phyloP scores from a whole-genome alignment of 2,329 filamentous ascomycete species.

The Geoglossum cookeanum region DNA sequence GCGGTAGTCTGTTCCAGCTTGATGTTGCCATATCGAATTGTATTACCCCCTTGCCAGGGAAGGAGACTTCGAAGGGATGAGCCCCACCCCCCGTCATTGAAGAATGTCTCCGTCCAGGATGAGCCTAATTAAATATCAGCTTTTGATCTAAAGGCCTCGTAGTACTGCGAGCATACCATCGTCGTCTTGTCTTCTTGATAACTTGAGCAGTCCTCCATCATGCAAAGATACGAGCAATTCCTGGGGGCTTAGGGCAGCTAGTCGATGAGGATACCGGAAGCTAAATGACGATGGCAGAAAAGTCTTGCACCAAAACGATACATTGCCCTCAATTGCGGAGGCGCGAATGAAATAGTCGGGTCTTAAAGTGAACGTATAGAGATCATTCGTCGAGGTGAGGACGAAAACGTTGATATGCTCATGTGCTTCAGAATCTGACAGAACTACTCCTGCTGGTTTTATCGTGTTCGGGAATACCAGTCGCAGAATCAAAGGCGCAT shows the following conservation, averaged over 20 bases:
- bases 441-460: conserved; percentile 56
- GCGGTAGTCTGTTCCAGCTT: conserved; percentile 50
- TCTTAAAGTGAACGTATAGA: conserved; percentile 69
- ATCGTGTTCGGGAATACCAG: conserved; percentile 60
- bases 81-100: conserved; percentile 54
- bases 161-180: conserved; percentile 22
- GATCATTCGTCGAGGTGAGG: conserved; percentile 55
- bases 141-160: too few relatives aligned
- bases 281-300: conserved; percentile 53
- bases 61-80: conserved; percentile 47
- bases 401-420: conserved; percentile 65
- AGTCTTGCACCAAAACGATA: conserved; percentile 59
- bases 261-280: conserved; percentile 62
- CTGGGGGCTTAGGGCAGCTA: conserved; percentile 53
- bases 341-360: conserved; percentile 63
- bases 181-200: conserved; percentile 40
- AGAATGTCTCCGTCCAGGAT: conserved; percentile 51
- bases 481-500: conserved; percentile 57
- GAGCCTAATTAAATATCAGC: conserved; percentile 2
- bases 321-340: conserved; percentile 48
- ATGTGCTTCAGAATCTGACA: conserved; percentile 61
- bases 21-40: conserved; percentile 41
- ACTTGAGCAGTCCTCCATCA: conserved; percentile 54
- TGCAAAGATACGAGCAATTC: conserved; percentile 65
- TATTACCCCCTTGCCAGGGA: conserved; percentile 44